These are phyloP conservation scores for Hypoxylon rickii DNA, from an alignment of 495 filamentous ascomycete genomes.

Conservation along the genomic window DNA sequence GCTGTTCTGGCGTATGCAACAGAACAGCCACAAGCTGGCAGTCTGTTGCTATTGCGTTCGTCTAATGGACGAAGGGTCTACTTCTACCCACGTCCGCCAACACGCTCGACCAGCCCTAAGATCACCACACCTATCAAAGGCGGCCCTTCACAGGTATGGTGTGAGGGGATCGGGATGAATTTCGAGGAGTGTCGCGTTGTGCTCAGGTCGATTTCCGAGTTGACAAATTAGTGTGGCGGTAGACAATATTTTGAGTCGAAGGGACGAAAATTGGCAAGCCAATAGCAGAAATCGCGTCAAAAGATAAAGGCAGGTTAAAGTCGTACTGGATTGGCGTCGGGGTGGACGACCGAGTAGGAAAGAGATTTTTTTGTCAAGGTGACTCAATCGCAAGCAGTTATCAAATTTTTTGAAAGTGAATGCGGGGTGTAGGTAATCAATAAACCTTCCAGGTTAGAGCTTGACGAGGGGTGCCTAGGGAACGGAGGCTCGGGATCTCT, in stretches of 20 bases:
- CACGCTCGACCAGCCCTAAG: slow-evolving; percentile 33
- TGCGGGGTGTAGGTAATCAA: slow-evolving; percentile 38
- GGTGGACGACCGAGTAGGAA: slow-evolving; percentile 21
- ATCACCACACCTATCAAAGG: slow-evolving; percentile 28
- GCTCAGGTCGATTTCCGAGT: slow-evolving; percentile 12
- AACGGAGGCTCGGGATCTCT: too few relatives aligned
- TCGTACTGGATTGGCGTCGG: slow-evolving; percentile 15
- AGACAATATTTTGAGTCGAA: not conserved
- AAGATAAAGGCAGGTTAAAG: slow-evolving; percentile 8
- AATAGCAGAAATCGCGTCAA: slow-evolving; percentile 22
- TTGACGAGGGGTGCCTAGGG: not conserved
- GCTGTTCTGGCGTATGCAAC: slow-evolving; percentile 17
- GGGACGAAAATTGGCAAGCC: slow-evolving; percentile 9
- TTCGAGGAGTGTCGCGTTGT: slow-evolving; percentile 10
- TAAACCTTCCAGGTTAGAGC: slow-evolving; percentile 13
- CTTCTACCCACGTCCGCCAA: slow-evolving; percentile 37
- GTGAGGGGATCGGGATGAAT: slow-evolving; percentile 20
- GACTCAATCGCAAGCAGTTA: slow-evolving; percentile 29
- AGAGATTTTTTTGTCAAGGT: slow-evolving; percentile 24
- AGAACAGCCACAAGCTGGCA: slow-evolving; percentile 16
- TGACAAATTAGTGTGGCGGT: not conserved
- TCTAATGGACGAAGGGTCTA: slow-evolving; percentile 30
- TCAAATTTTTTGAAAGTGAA: slow-evolving; percentile 18
- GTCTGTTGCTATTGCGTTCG: slow-evolving; percentile 37
- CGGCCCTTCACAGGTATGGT: slow-evolving; percentile 18